These are phyloP conservation scores for Cyberlindnera samutprakarnensis DNA, from an alignment of 805 yeast genomes.

Conservation along the genomic window DNA sequence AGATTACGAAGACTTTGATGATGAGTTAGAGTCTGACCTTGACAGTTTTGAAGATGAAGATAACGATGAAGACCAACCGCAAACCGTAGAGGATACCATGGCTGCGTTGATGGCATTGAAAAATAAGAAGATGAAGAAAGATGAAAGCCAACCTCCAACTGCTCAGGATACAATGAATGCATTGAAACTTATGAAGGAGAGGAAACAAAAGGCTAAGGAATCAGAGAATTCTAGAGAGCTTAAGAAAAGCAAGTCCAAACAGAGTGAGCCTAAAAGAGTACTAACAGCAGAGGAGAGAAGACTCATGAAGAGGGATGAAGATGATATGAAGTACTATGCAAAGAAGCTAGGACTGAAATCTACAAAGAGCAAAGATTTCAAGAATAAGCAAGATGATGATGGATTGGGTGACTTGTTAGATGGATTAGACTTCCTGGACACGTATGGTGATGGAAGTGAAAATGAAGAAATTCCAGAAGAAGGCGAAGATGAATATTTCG, in stretches of 20 bases:
- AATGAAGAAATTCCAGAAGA: background rate
- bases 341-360: slow-evolving; percentile 68
- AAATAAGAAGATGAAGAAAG: slow-evolving; percentile 18
- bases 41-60: slow-evolving; percentile 21
- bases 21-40: background rate
- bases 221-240: slow-evolving; percentile 5
- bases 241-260: slow-evolving; percentile 10
- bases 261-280: slow-evolving; percentile 13
- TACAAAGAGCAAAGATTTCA: slow-evolving; percentile 37
- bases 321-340: slow-evolving; percentile 77
- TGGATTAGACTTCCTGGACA: slow-evolving; percentile 42
- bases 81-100: slow-evolving; percentile 36
- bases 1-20: slow-evolving; percentile 8
- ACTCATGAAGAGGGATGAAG: slow-evolving; percentile 53
- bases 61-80: slow-evolving; percentile 23
- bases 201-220: slow-evolving; percentile 13
- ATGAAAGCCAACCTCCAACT: slow-evolving; percentile 13
- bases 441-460: slow-evolving; percentile 22
- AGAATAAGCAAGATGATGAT: slow-evolving; percentile 57
- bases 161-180: slow-evolving; percentile 37
- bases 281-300: slow-evolving; percentile 40
- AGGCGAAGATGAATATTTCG: slow-evolving; percentile 18
- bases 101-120: slow-evolving; percentile 35
- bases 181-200: slow-evolving; percentile 26
- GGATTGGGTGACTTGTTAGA: slow-evolving; percentile 77